These are phyloP conservation scores for Auricularia heimuer DNA, from an alignment of 768 basidiomycete species.

Conservation along the genomic window DNA sequence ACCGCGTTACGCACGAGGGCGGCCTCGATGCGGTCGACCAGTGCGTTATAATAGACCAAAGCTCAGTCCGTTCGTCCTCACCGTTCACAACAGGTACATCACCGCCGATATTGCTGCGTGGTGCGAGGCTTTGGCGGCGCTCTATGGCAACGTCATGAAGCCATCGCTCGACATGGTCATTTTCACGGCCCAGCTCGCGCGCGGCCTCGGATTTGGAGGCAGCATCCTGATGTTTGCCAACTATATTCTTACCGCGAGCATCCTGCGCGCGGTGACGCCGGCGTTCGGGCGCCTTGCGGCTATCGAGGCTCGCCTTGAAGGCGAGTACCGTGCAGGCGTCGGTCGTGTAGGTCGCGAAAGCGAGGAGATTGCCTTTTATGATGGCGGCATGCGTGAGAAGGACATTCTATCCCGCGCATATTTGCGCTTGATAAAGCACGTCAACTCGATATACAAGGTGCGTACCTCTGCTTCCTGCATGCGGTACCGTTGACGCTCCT, in stretches of 20 bases:
- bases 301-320: constrained; percentile 77
- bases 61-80: background rate
- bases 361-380: constrained; percentile 96
- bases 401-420: constrained; percentile 76
- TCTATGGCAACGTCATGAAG: constrained; percentile 92
- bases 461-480: constrained; percentile 7
- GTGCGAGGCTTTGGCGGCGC: constrained; percentile 71
- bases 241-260: constrained; percentile 77
- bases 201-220: constrained; percentile 78
- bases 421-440: constrained; percentile 69
- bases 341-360: constrained; percentile 78
- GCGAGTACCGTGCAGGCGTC: constrained; percentile 85
- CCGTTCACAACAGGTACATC: constrained; percentile 42
- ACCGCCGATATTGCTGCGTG: constrained; percentile 89
- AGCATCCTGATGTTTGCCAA: constrained; percentile 70
- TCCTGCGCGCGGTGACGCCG: constrained; percentile 78
- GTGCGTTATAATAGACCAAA: constrained; percentile 13
- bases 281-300: constrained; percentile 88
- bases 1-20: constrained; percentile 38
- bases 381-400: constrained; percentile 75
- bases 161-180: constrained; percentile 83
- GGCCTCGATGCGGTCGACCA: constrained; percentile 69
- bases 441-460: constrained; percentile 88
- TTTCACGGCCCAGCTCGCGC: constrained; percentile 85
- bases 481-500: background rate